Conservation (phyloP, 2,329 filamentous ascomycete genomes). For the Arthroderma sp. region DNA sequence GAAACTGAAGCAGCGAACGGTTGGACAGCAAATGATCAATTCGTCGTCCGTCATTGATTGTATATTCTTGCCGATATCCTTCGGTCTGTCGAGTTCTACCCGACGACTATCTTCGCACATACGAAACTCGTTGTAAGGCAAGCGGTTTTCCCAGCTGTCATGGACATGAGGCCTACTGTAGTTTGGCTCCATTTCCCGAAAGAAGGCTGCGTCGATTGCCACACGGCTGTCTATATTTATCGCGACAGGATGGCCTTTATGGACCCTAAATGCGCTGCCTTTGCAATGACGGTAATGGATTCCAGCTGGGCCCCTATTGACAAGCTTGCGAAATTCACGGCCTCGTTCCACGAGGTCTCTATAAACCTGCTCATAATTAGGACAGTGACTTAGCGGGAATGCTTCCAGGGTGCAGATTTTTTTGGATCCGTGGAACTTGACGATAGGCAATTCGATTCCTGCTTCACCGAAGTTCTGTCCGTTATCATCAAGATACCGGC, state of each 20-base stretch:
- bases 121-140: conserved; percentile 8
- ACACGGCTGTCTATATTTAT: conserved; percentile 15
- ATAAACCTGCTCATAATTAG: conserved; percentile 11
- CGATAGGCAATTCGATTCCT: conserved; percentile 14
- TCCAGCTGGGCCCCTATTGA: conserved; percentile 6
- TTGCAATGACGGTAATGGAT: conserved; percentile 18
- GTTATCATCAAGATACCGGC: conserved; percentile 19
- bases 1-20: conserved; percentile 14
- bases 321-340: conserved; percentile 18
- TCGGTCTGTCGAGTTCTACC: conserved; percentile 4
- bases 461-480: conserved; percentile 15
- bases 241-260: conserved; percentile 14
- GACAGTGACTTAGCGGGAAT: conserved; percentile 21
- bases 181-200: conserved; percentile 15
- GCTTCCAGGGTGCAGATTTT: conserved; percentile 18
- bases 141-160: conserved; percentile 3
- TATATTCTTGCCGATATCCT: conserved; percentile 7
- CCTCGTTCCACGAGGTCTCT: conserved; percentile 16
- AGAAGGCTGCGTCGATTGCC: conserved; percentile 13
- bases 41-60: conserved; percentile 8
- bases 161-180: conserved; percentile 12
- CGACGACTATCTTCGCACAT: conserved; percentile 7
- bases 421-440: conserved; percentile 17
- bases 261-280: conserved; percentile 21
- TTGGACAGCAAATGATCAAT: conserved; percentile 13